A percentile compares a stretch with the other conserved stretches of the same genome.
Evolutionary conservation across 208 protist species (phyloP).

Genomic region (Leishmania braziliensis): DNA sequence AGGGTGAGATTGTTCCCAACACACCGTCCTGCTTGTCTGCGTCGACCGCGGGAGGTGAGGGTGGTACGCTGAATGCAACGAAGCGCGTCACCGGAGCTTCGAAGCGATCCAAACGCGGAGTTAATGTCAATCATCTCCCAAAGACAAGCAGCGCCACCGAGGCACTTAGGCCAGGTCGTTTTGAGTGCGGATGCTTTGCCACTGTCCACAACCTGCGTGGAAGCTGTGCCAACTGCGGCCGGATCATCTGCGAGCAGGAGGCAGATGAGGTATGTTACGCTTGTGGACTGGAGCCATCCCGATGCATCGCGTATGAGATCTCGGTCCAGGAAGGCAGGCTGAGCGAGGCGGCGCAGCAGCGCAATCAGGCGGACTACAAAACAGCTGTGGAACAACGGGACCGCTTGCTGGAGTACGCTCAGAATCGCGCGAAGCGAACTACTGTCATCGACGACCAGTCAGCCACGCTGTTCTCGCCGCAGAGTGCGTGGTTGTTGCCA

Average conservation of each 20-base stretch:
- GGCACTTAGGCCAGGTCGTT: slow-evolving; percentile 63
- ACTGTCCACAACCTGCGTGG: slow-evolving; percentile 72
- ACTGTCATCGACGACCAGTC: slow-evolving; percentile 90
- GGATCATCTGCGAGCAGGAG: slow-evolving; percentile 92
- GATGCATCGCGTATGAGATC: slow-evolving; percentile 83
- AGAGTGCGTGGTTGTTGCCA: slow-evolving; percentile 80
- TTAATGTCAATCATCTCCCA: slow-evolving; percentile 32
- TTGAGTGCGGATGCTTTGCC: slow-evolving; percentile 91
- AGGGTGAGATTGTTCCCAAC: slow-evolving; percentile 34
- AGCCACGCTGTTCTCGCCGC: slow-evolving; percentile 65
- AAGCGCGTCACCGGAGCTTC: slow-evolving; percentile 11
- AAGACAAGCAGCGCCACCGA: slow-evolving; percentile 24
- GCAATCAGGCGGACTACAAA: slow-evolving; percentile 69
- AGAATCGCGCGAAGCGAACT: slow-evolving; percentile 73
- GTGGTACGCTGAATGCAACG: slow-evolving; percentile 7
- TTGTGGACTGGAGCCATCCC: slow-evolving; percentile 72
- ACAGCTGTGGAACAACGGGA: slow-evolving; percentile 71
- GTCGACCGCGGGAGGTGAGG: not conserved
- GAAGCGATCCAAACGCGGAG: slow-evolving; percentile 28
- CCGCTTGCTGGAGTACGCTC: slow-evolving; percentile 75
- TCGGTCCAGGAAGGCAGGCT: slow-evolving; percentile 77
- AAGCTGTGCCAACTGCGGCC: slow-evolving; percentile 90
- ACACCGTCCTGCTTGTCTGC: not conserved
- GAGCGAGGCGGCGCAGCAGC: slow-evolving; percentile 63
- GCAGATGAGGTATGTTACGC: slow-evolving; percentile 77